Evolutionary conservation across 192 early-diverging fungal genomes (phyloP), one percentile per base, ranked within the genome.

Genomic region (Coemansia sp.): DNA sequence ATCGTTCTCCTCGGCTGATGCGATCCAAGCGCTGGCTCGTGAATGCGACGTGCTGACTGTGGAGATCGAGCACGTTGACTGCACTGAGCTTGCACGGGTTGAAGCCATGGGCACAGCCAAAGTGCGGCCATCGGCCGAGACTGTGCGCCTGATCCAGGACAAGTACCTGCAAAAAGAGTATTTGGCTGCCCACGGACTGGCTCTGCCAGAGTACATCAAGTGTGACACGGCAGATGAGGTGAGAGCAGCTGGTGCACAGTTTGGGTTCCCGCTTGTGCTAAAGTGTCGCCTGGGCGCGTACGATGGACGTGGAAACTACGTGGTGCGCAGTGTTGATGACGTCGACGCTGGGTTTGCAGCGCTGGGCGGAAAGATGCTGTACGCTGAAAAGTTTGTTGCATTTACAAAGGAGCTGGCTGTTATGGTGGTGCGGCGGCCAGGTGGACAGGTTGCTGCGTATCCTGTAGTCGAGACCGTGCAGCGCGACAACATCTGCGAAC

Each of bases 401-500:
- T 99, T 97, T 71, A 71, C 72, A 37, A 94, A 94, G 65, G 97
- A 99, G 72, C 79, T 99, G 35, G 96, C 96, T 3, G 94, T 98
- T 1, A 99, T 99, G 96, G 97, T 99, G 12, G 94, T 93, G 29
- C 88, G 93, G 35, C 86, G 84, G 29, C 83, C 85, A 16, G 55
- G 67, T 11, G 72, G 78, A 5, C 72, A 76, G 29, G 85, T 94
- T 3, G 86, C 82, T 2, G 88, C 90, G 0, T 99, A 99, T 66
- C 95, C 96, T 17, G 90, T 92, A 43, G 96, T 97, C 1, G 96
- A 99, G 77, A 99, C 97, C 9, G 87, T 98, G 10, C 97, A 99
- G 77, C 90, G 91, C 74, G 90, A 97, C 82, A 96, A 89, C 66
- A 94, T 99, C 29, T 98, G 96, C 74, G 93, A 96, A 81, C 78